phyloP scores from a whole-genome alignment of 495 filamentous ascomycete genomes.

The Neurospora sp. region DNA sequence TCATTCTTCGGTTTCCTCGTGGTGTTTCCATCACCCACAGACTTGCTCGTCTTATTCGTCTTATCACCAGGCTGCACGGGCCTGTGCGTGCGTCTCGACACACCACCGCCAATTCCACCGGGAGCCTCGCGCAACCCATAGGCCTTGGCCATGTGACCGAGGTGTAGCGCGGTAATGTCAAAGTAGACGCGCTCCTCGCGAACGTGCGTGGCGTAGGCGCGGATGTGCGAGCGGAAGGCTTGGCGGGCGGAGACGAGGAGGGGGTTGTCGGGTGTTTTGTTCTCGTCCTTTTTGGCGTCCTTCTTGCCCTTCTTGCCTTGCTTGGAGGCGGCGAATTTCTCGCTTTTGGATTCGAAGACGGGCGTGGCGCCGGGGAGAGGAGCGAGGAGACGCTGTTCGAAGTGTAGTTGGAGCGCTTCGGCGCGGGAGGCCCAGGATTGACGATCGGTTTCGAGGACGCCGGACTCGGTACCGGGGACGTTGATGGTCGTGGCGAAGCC shows the following conservation, averaged over 20 bases:
- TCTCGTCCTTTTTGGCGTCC: constrained; percentile 1
- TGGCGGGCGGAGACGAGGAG: constrained; percentile 62
- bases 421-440: constrained; percentile 35
- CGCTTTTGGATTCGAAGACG: not conserved
- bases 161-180: constrained; percentile 77
- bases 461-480: constrained; percentile 17
- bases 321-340: constrained; percentile 11
- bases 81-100: constrained; percentile 28
- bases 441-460: constrained; percentile 12
- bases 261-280: constrained; percentile 13
- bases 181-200: constrained; percentile 73
- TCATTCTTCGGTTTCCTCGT: constrained; percentile 13
- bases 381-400: constrained; percentile 38
- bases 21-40: not conserved
- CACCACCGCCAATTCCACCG: constrained; percentile 55
- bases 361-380: not conserved
- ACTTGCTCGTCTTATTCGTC: not conserved
- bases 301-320: constrained; percentile 12
- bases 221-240: constrained; percentile 82
- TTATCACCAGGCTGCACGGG: constrained; percentile 13
- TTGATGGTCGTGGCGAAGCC: constrained; percentile 37
- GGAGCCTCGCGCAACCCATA: constrained; percentile 85
- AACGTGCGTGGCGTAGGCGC: constrained; percentile 92
- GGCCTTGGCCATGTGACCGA: constrained; percentile 88
- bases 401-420: constrained; percentile 38